Base-by-base conservation (phyloP, 176 grass and related monocot genomes). In the Typha latifolia region DNA sequence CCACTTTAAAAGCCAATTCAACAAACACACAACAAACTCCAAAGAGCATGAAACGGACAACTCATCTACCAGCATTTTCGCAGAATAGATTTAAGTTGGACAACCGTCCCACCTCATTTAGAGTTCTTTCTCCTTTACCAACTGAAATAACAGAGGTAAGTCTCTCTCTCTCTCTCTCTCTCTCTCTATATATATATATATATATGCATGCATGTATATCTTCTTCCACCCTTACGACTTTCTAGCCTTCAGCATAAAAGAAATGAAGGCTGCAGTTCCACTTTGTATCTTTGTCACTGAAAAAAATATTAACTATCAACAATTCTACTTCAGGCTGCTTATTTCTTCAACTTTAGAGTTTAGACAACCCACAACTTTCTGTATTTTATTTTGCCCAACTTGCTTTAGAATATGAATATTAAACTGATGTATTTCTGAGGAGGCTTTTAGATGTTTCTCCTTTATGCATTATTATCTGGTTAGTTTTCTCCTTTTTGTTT, bases 51-150 rank as follows among this genome's bases (percentile, higher is more conserved):
- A 86, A 73, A 68, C 81, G 52, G 63, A 81, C 69, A 74, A 49
- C 51, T 69, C 68, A 26, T 75, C 64, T 84, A 62, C 62, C 61
- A 68, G 68, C 29, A 53, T 66, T 56, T 29, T 47, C 22, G 0
- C 72, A 75, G 63, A 85, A 82, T 71, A 82, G 80, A 71, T 90
- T 86, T 80, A 99, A 82, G 84, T 78, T 86, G 62, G 94, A 99
- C 74, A 93, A 93, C 49, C 83, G 75, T 16, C 77, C 94, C 4
- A 86, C 90, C 34, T 84, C 89, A 72, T 99, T 99, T 74, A 81
- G 84, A 68, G 79, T 93, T 68, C 89, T 99, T 80, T 84, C 91
- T 85, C 83, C 94, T 66, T 88, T 99, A 51, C 89, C 86, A 15
- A 66, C 79, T 67, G 86, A 85, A 72, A 82, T 90, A 69, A 74